A percentile compares a stretch with the other conserved stretches of the same genome.
Evolutionary conservation across 345 rosid genomes (phyloP).

Genomic region (Lagerstroemia speciosa): DNA sequence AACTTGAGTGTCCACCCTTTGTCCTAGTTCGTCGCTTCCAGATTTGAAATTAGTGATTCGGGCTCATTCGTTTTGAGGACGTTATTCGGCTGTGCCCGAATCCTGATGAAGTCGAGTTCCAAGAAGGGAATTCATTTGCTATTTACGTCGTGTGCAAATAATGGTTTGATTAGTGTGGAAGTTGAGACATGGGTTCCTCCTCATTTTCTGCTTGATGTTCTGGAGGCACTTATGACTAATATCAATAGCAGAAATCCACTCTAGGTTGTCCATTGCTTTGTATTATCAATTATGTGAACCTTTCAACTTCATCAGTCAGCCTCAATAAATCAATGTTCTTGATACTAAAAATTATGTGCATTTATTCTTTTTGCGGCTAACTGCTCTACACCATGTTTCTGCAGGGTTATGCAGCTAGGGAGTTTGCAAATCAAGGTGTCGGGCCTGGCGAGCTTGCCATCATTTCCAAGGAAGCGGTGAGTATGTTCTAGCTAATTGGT

Average conservation of each 20-base stretch:
- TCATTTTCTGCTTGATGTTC: not conserved
- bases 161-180: not conserved
- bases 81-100: not conserved
- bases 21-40: not conserved
- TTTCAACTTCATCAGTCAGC: not conserved
- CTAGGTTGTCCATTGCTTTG: not conserved
- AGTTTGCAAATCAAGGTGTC: slow-evolving; percentile 77
- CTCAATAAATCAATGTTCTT: no score
- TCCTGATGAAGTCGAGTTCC: no score
- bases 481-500: slow-evolving; percentile 9
- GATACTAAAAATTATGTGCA: not conserved
- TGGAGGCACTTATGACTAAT: not conserved
- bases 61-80: not conserved
- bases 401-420: slow-evolving; percentile 96
- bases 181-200: not conserved
- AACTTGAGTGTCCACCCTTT: not conserved
- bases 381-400: not conserved
- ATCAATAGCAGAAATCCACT: not conserved
- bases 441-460: slow-evolving; percentile 87
- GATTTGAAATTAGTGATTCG: not conserved
- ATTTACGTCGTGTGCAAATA: not conserved
- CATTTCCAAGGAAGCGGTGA: slow-evolving; percentile 89
- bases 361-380: not conserved
- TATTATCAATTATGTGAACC: not conserved
- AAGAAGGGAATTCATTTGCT: not conserved